Evolutionary conservation across 1,139 yeast species (phyloP).

Genomic region (Scheffersomyces illinoinensis): DNA sequence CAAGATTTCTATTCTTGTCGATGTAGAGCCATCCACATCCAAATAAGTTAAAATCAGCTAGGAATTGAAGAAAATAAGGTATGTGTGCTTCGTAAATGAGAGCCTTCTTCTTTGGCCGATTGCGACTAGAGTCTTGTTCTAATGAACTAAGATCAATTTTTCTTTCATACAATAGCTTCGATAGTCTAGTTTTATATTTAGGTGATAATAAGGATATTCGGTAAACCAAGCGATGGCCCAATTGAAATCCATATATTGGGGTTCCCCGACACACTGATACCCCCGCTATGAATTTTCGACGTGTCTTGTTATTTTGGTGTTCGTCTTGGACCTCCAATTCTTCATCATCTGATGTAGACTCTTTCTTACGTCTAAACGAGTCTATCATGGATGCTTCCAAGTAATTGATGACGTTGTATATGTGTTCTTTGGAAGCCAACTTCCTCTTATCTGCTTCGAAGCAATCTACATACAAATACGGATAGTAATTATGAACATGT

Average conservation of each 20-base stretch:
- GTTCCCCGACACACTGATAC: conserved; percentile 68
- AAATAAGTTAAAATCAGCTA: conserved; percentile 78
- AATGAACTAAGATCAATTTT: conserved; percentile 21
- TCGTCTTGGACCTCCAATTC: conserved; percentile 8
- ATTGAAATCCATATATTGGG: conserved; percentile 82
- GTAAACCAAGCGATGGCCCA: conserved; percentile 62
- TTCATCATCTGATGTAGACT: conserved; percentile 6
- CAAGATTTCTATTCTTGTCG: conserved; percentile 3
- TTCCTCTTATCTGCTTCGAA: conserved; percentile 13
- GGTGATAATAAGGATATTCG: conserved; percentile 74
- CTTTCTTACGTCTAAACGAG: conserved; percentile 16
- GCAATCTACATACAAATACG: conserved; percentile 71
- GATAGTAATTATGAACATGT: conserved; percentile 84
- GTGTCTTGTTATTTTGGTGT: conserved; percentile 11
- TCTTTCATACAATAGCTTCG: conserved; percentile 59
- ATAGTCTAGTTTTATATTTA: conserved; percentile 54
- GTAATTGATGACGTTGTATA: conserved; percentile 24
- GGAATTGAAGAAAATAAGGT: conserved; percentile 73
- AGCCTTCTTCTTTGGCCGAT: conserved; percentile 15
- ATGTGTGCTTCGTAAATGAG: conserved; percentile 72
- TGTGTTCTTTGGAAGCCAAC: not conserved
- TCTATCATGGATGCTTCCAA: conserved; percentile 19
- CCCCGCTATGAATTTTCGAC: conserved; percentile 57
- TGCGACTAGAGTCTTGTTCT: not conserved
- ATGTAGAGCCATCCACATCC: conserved; percentile 79